Conservation (phyloP, 306 rosid genomes). For the Corylus heterophylla region DNA sequence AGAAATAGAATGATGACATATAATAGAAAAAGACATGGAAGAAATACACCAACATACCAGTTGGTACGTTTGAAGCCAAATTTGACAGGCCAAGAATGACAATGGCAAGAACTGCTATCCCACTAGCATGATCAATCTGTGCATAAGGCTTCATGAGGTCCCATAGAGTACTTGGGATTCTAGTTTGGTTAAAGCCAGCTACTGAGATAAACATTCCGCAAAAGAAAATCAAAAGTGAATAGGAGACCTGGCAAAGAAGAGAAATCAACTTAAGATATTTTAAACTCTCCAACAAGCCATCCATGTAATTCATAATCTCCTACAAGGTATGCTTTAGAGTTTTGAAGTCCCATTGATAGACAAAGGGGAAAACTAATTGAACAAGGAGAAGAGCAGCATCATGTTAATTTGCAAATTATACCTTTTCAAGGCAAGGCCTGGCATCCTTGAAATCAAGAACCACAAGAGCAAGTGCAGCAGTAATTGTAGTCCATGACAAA, state of each 20-base stretch:
- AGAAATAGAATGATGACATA: not conserved
- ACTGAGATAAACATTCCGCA: slow-evolving; percentile 97
- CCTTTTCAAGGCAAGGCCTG: slow-evolving; percentile 86
- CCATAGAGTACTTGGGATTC: slow-evolving; percentile 84
- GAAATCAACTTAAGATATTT: slow-evolving; percentile 13
- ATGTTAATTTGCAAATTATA: slow-evolving; percentile 22
- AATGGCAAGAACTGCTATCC: slow-evolving; percentile 63
- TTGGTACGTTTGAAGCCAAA: slow-evolving; percentile 92
- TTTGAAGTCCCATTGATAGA: not conserved
- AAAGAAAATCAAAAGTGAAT: slow-evolving; percentile 85
- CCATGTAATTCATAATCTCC: not conserved
- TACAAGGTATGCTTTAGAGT: not conserved
- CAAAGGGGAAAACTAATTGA: not conserved
- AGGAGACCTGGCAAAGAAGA: slow-evolving; percentile 67
- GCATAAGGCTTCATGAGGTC: slow-evolving; percentile 75
- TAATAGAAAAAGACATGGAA: not conserved
- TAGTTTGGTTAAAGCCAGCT: slow-evolving; percentile 84
- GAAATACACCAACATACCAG: slow-evolving; percentile 49
- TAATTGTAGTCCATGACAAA: slow-evolving; percentile 90
- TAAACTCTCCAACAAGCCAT: slow-evolving; percentile 3
- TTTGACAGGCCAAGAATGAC: slow-evolving; percentile 77
- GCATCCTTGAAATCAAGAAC: slow-evolving; percentile 97
- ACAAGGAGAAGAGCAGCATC: not conserved
- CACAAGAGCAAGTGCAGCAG: slow-evolving; percentile 82
- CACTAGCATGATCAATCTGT: slow-evolving; percentile 47